Evolutionary conservation across 2,329 filamentous ascomycete genomes (phyloP).

Genomic region (Sclerotinia glacialis): DNA sequence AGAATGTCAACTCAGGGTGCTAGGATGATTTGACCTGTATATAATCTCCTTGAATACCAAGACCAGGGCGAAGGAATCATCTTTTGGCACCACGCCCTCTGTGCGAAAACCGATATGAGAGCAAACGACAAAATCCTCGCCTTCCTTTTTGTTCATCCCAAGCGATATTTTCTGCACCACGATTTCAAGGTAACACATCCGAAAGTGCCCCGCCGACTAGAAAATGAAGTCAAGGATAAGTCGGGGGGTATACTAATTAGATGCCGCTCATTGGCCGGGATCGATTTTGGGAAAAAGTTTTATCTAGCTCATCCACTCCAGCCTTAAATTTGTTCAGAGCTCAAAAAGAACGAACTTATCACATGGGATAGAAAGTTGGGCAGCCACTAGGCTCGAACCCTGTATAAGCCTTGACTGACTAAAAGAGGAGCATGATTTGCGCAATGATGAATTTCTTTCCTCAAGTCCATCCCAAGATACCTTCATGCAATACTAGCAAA

Average conservation of each 20-base stretch:
- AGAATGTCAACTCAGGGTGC: no score
- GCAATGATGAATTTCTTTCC: background rate
- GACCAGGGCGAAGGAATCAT: no score
- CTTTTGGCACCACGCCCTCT: background rate
- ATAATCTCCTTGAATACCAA: no score
- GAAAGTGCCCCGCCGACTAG: background rate
- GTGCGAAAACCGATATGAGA: background rate
- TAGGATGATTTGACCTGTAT: no score
- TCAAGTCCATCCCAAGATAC: background rate
- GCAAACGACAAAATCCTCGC: background rate
- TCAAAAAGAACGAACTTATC: background rate
- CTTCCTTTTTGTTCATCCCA: background rate
- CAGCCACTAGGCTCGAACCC: background rate
- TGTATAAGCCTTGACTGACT: background rate
- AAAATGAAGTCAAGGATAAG: background rate
- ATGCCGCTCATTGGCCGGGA: background rate
- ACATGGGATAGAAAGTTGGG: background rate
- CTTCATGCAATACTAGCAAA: constrained; percentile 5
- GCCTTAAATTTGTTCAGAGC: background rate
- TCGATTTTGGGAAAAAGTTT: background rate
- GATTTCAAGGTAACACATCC: background rate
- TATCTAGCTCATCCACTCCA: constrained; percentile 14
- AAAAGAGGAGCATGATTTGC: background rate
- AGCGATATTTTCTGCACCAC: background rate
- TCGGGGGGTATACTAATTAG: background rate